Conservation (phyloP, 768 basidiomycete genomes). For the Trametes coccinea region DNA sequence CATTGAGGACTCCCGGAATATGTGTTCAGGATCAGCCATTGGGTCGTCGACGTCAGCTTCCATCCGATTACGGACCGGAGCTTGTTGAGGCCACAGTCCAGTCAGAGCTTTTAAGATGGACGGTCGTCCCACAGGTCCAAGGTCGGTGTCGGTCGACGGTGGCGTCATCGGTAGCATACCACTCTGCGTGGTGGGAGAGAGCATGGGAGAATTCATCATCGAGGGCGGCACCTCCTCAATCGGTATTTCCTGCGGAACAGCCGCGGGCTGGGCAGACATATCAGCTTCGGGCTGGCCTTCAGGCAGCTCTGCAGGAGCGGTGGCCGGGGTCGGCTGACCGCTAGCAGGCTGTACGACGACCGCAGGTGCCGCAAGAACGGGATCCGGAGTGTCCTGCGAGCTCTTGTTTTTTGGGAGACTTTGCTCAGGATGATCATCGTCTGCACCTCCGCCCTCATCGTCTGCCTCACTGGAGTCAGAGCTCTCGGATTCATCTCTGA, state of each 20-base stretch:
- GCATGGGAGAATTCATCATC: slow-evolving; percentile 56
- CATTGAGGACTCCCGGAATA: slow-evolving; percentile 93
- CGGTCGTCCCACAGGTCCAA: slow-evolving; percentile 49
- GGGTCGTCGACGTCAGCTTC: slow-evolving; percentile 65
- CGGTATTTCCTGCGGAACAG: slow-evolving; percentile 6
- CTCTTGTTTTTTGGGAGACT: slow-evolving; percentile 29
- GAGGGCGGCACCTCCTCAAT: slow-evolving; percentile 34
- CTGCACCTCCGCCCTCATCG: slow-evolving; percentile 65
- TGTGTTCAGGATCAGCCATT: slow-evolving; percentile 82
- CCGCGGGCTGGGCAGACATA: background rate
- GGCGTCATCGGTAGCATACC: slow-evolving; percentile 25
- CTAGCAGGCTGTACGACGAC: slow-evolving; percentile 2
- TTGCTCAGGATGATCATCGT: slow-evolving; percentile 37
- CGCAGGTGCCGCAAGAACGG: background rate
- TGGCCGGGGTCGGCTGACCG: background rate
- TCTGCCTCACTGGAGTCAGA: slow-evolving; percentile 69
- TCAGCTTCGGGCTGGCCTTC: background rate
- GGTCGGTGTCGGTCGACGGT: slow-evolving; percentile 52
- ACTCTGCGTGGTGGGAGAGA: slow-evolving; percentile 23
- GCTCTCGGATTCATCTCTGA: slow-evolving; percentile 77
- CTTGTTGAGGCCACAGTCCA: slow-evolving; percentile 73
- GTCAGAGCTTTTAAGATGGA: slow-evolving; percentile 84
- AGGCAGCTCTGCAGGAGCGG: background rate
- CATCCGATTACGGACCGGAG: slow-evolving; percentile 50
- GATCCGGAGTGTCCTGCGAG: background rate